Percentiles rank a stretch among this genome's conserved stretches.
These are phyloP conservation scores for Sporothrix euskadiensis DNA, from an alignment of 2,329 filamentous ascomycete genomes.

Conservation along the genomic window DNA sequence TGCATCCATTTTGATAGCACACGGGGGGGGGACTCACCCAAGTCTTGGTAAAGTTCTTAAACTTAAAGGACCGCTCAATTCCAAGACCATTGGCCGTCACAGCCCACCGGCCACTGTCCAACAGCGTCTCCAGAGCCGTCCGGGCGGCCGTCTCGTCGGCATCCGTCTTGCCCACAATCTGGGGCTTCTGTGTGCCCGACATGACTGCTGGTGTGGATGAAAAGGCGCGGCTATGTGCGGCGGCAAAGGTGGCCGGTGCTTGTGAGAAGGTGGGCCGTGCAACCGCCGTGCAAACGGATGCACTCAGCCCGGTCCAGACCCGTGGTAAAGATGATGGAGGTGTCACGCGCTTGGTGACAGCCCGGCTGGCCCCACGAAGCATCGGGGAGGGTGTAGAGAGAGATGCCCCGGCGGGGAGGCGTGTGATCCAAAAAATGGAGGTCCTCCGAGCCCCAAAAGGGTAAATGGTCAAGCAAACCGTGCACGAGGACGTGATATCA, in stretches of 20 bases:
- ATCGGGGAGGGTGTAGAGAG: background rate
- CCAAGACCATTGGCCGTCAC: constrained; percentile 54
- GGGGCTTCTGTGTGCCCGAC: background rate
- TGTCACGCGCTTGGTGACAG: constrained; percentile 8
- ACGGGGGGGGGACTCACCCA: constrained; percentile 51
- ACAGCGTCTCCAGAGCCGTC: constrained; percentile 39
- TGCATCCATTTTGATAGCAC: background rate
- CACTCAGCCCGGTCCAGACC: background rate
- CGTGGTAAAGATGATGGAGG: background rate
- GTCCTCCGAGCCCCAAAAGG: background rate
- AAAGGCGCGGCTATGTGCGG: background rate
- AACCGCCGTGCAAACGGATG: background rate
- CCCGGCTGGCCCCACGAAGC: background rate
- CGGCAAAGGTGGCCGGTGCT: no score
- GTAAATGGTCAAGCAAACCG: background rate
- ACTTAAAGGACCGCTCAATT: constrained; percentile 61
- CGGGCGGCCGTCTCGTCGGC: constrained; percentile 9
- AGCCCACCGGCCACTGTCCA: constrained; percentile 50
- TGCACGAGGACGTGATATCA: background rate
- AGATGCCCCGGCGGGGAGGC: background rate
- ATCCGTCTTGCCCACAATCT: constrained; percentile 26
- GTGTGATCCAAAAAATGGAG: background rate
- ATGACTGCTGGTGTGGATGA: background rate
- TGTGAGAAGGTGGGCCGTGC: background rate
- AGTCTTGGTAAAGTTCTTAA: constrained; percentile 65